Base-by-base conservation (phyloP, 1,284 basidiomycete genomes). In the Tremellales sp. region DNA sequence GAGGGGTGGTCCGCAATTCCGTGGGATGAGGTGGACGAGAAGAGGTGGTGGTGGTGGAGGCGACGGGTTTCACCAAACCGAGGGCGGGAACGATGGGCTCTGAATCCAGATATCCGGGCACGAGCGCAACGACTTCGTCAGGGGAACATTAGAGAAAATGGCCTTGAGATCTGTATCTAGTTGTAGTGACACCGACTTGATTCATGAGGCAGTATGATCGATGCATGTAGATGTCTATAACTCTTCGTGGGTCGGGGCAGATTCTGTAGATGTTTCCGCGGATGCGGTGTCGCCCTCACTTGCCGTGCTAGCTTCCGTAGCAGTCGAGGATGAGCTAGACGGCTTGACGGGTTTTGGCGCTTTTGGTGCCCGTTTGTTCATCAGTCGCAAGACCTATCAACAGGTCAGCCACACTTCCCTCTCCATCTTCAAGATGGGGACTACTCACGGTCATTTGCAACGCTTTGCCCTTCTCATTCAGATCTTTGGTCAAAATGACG, bases 381-480 rank as follows among this genome's bases (percentile, higher is more conserved):
- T 48, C 21, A 68, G 44, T 23, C 61, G 43, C 39, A 68, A 48
- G 11, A 66, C 61, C 65, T 54, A 37, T 36, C 17, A 17, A n/a
- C n/a, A n/a, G 29, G 26, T 48, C 33, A 46, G 46, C 37, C 12
- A 17, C 15, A 49, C 13, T 24, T 36, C 39, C 31, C n/a, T 39
- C 13, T 46, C 15, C 35, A 26, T n/a, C n/a, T 8, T 7, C 21
- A 27, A 12, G 22, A 19, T 12, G 13, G 4, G n/a, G 24, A 24
- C 7, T 81, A 62, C 69, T 80, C 70, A 92, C 75, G 51, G 84
- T 83, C 45, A 76, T 80, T 77, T 92, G 88, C 29, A 97, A 75
- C 40, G 80, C 80, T 78, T 85, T 87, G 40, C 86, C 86, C 46
- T 84, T 79, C 51, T 83, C 82, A 72, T 85, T 84, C 81, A 96